Evolutionary conservation across 2,329 filamentous ascomycete genomes (phyloP), one percentile per base, ranked within the genome.

Genomic region (Penicillium capsulatum): DNA sequence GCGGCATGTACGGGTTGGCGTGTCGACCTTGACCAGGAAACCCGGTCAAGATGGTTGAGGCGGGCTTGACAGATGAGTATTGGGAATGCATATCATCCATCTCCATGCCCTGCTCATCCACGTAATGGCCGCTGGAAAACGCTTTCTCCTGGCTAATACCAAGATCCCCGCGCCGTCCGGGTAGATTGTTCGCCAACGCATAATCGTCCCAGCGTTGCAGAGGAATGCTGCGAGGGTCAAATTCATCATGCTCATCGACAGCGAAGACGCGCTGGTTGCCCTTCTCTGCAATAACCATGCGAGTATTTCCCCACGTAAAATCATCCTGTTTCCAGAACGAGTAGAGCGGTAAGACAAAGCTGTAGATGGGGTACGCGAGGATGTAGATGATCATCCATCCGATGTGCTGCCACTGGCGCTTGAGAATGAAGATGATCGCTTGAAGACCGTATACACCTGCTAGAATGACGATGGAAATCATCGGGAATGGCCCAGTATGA

Each of bases 251-350:
- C 39, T 80, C 77, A 9, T 9, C 19, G 2, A 90, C 80, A 0
- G 89, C 89, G 37, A 98, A 76, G n/a, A 96, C 74, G 60, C 94
- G 81, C 71, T 94, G 95, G 61, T 79, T 79, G 48, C 90, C 91
- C 65, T 91, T 88, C 66, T 98, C 92, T 44, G 89, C 91, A 51
- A 97, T 86, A 53, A 98, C 92, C 50, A 98, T 81, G 78, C 92
- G 89, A 1, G 92, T 98, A 71, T 92, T 97, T 76, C 92, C 92
- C 92, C 92, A 98, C 2, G 83, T 83, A 75, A 98, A 98, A 70
- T 98, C 91, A 68, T 98, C 92, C 66, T 96, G 90, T 69, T 96
- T 94, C 92, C 92, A 98, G 83, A 98, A 98, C 0, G 91, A 95
- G 72, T 97, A 98, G 48, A 98, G 71, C 1, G 92, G 92, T 9